Evolutionary conservation across 2,329 filamentous ascomycete species (phyloP).

Genomic region (Venturia nashicola): DNA sequence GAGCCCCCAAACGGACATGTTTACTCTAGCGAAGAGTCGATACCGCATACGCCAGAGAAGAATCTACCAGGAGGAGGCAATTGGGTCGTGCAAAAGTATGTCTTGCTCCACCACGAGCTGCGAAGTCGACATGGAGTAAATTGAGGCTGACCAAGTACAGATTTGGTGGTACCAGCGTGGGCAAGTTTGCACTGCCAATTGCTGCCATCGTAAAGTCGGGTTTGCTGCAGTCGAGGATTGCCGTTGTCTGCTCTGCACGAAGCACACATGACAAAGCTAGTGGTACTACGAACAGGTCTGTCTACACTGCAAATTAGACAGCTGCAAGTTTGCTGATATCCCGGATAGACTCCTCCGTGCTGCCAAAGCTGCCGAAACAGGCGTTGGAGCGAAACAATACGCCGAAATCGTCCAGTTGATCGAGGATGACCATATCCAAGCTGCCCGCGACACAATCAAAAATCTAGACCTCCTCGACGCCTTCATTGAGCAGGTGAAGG

Average conservation of each 20-base stretch:
- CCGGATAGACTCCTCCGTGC: slow-evolving; percentile 30
- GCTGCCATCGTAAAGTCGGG: slow-evolving; percentile 10
- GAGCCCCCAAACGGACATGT: slow-evolving; percentile 8
- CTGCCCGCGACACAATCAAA: slow-evolving; percentile 43
- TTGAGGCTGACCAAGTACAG: not conserved
- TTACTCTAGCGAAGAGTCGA: slow-evolving; percentile 17
- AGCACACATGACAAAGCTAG: slow-evolving; percentile 90
- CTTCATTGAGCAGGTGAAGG: slow-evolving; percentile 55
- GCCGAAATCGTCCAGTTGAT: slow-evolving; percentile 62
- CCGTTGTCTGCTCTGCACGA: slow-evolving; percentile 89
- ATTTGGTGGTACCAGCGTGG: slow-evolving; percentile 89
- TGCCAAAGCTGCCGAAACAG: slow-evolving; percentile 33
- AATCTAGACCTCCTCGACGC: slow-evolving; percentile 31
- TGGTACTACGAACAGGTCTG: slow-evolving; percentile 55
- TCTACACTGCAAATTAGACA: not conserved
- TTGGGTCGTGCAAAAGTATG: slow-evolving; percentile 93
- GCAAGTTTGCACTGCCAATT: slow-evolving; percentile 24
- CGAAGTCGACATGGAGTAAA: not conserved
- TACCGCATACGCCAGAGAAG: slow-evolving; percentile 31
- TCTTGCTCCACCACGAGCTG: slow-evolving; percentile 20
- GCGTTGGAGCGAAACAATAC: slow-evolving; percentile 10
- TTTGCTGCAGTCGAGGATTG: slow-evolving; percentile 59
- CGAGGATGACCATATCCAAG: slow-evolving; percentile 65
- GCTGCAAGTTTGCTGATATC: not conserved
- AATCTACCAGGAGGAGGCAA: slow-evolving; percentile 35